Conservation (phyloP, 164 flowering plant species). For the Berberis vulgaris region DNA sequence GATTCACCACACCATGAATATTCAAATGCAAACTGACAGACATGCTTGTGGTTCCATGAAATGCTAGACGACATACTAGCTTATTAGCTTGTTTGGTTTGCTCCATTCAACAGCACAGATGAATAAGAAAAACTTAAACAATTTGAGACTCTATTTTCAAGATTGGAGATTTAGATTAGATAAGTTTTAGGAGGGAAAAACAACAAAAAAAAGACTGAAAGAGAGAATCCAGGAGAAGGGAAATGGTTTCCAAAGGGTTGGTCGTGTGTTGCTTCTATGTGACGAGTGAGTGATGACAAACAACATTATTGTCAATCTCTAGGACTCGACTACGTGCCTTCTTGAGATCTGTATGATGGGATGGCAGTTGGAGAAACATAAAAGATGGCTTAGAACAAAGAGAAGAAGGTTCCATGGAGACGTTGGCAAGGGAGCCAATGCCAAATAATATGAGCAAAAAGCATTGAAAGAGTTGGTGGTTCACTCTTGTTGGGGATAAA, state of each 20-base stretch:
- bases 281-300: neutral
- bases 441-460: slow-evolving; percentile 44
- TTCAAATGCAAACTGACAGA: slow-evolving; percentile 39
- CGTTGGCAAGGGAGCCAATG: slow-evolving; percentile 69
- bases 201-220: neutral
- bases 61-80: neutral
- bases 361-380: slow-evolving; percentile 19
- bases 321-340: too few species aligned
- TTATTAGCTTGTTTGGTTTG: too few species aligned
- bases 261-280: neutral
- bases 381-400: slow-evolving; percentile 10
- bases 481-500: too few species aligned
- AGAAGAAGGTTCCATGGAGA: slow-evolving; percentile 62
- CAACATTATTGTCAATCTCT: neutral
- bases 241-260: neutral
- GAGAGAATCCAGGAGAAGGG: neutral
- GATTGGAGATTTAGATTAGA: neutral
- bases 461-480: slow-evolving; percentile 13
- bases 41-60: slow-evolving; percentile 29
- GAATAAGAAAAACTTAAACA: too few species aligned
- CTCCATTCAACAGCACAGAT: too few species aligned
- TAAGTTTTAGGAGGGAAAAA: neutral
- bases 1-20: neutral
- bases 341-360: too few species aligned
- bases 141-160: too few species aligned